A percentile compares a stretch with the other conserved stretches of the same genome.
These are phyloP conservation scores for Lithohypha guttulata DNA, from an alignment of 2,329 filamentous ascomycete genomes.

Conservation along the genomic window DNA sequence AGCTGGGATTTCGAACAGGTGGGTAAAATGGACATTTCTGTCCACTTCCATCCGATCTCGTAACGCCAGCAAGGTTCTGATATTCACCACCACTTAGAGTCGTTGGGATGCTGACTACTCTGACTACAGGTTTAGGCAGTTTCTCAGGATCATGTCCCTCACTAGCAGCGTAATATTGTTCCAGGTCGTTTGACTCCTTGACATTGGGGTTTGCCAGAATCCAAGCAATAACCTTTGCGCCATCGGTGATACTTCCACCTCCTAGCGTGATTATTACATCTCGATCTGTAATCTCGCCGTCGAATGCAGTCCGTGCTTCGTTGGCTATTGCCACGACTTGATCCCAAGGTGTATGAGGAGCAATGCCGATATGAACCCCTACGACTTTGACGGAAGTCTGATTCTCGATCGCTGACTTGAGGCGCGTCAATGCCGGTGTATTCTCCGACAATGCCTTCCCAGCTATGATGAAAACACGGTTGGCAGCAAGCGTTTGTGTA, in stretches of 20 bases:
- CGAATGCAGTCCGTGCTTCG: slow-evolving; percentile 26
- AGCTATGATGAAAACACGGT: slow-evolving; percentile 41
- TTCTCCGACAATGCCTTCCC: slow-evolving; percentile 40
- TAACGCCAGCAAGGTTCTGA: slow-evolving; percentile 29
- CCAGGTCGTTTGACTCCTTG: slow-evolving; percentile 30
- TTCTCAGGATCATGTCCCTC: slow-evolving; percentile 19
- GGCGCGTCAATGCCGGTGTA: slow-evolving; percentile 35
- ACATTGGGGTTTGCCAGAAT: slow-evolving; percentile 38
- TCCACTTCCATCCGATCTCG: slow-evolving; percentile 24
- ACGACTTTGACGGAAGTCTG: slow-evolving; percentile 31
- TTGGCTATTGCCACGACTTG: slow-evolving; percentile 40
- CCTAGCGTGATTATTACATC: slow-evolving; percentile 47
- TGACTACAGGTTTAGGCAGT: slow-evolving; percentile 24
- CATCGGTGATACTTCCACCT: slow-evolving; percentile 46
- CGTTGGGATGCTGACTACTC: slow-evolving; percentile 32
- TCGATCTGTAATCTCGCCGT: slow-evolving; percentile 15
- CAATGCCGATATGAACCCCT: slow-evolving; percentile 41
- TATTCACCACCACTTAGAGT: slow-evolving; percentile 35
- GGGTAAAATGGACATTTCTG: slow-evolving; percentile 26
- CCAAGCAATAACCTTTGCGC: slow-evolving; percentile 43
- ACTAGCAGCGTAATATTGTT: slow-evolving; percentile 24
- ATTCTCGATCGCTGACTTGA: slow-evolving; percentile 31
- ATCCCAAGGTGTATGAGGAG: slow-evolving; percentile 44
- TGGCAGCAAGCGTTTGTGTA: slow-evolving; percentile 34
- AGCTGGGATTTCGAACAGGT: slow-evolving; percentile 34